A percentile compares a stretch with the other conserved stretches of the same genome.
phyloP scores from a whole-genome alignment of 1,139 yeast species.

The Yamadazyma sp. region DNA sequence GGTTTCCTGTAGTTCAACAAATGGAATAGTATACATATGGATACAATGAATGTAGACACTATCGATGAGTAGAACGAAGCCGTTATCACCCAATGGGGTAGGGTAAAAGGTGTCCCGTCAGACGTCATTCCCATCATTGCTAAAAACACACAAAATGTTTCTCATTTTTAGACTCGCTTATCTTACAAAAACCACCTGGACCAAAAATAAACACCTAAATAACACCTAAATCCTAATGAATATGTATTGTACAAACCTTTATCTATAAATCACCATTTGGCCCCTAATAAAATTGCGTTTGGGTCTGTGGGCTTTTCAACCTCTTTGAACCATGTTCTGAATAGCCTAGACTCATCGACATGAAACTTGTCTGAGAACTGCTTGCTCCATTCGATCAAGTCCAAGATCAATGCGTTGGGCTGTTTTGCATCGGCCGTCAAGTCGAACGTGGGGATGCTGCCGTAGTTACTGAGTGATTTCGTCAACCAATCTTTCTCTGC shows the following conservation, averaged over 20 bases:
- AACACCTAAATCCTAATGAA: background rate
- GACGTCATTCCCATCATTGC: background rate
- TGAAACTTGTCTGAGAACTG: slow-evolving; percentile 32
- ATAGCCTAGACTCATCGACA: slow-evolving; percentile 36
- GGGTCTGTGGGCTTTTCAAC: slow-evolving; percentile 56
- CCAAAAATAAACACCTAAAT: no score
- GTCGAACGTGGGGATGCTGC: slow-evolving; percentile 21
- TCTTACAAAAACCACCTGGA: background rate
- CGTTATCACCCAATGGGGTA: slow-evolving; percentile 36
- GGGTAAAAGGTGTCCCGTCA: slow-evolving; percentile 5
- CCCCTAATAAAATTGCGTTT: slow-evolving; percentile 40
- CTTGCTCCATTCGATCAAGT: slow-evolving; percentile 29
- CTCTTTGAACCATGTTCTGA: slow-evolving; percentile 48
- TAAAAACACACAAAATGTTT: background rate
- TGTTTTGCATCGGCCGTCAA: slow-evolving; percentile 6
- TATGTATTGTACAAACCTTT: background rate
- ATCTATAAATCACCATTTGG: slow-evolving; percentile 36
- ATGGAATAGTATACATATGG: slow-evolving; percentile 33
- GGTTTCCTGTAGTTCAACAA: slow-evolving; percentile 79
- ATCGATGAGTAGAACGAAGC: slow-evolving; percentile 36
- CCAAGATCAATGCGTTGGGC: slow-evolving; percentile 9
- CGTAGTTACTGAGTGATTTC: slow-evolving; percentile 30
- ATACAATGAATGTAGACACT: slow-evolving; percentile 32
- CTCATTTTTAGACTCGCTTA: background rate
- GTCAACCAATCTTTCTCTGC: slow-evolving; percentile 45